Evolutionary conservation across 257 asterid genomes (phyloP).

Genomic region (Petrea volubilis): DNA sequence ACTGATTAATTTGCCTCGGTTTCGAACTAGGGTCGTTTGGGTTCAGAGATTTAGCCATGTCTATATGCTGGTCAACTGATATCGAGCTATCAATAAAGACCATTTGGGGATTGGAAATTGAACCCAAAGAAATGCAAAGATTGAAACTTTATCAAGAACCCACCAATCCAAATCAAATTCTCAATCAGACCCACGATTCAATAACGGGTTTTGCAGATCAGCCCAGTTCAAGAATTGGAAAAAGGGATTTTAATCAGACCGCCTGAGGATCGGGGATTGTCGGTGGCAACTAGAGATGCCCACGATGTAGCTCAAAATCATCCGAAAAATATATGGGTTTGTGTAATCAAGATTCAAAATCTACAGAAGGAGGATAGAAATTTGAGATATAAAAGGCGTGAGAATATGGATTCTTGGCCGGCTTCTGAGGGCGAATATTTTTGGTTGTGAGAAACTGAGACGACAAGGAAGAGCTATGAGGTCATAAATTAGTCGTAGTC

Average conservation of each 20-base stretch:
- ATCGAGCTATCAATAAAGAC: constrained; percentile 63
- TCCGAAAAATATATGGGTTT: neutral
- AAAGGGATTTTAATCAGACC: constrained; percentile 20
- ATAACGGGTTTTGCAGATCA: constrained; percentile 26
- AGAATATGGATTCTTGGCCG: constrained; percentile 25
- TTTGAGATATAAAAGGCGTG: constrained; percentile 1
- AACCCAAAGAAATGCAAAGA: constrained; percentile 31
- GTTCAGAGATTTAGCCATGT: constrained; percentile 69
- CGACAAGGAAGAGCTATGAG: constrained; percentile 32
- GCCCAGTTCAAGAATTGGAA: constrained; percentile 29
- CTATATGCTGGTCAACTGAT: constrained; percentile 59
- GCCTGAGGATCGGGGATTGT: constrained; percentile 36
- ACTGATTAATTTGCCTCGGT: constrained; percentile 60
- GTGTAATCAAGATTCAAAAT: constrained; percentile 13
- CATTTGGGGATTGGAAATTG: constrained; percentile 67
- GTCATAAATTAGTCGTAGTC: constrained; percentile 30
- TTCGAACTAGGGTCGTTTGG: constrained; percentile 49
- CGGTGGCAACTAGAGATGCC: constrained; percentile 22
- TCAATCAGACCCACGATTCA: constrained; percentile 30
- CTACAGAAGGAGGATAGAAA: neutral
- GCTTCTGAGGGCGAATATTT: constrained; percentile 26
- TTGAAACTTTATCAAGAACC: constrained; percentile 38
- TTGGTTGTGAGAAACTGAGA: constrained; percentile 21
- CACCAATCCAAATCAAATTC: constrained; percentile 25
- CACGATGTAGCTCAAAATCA: constrained; percentile 13